Conservation (phyloP, 164 flowering plant species). For the Pachysandra terminalis region DNA sequence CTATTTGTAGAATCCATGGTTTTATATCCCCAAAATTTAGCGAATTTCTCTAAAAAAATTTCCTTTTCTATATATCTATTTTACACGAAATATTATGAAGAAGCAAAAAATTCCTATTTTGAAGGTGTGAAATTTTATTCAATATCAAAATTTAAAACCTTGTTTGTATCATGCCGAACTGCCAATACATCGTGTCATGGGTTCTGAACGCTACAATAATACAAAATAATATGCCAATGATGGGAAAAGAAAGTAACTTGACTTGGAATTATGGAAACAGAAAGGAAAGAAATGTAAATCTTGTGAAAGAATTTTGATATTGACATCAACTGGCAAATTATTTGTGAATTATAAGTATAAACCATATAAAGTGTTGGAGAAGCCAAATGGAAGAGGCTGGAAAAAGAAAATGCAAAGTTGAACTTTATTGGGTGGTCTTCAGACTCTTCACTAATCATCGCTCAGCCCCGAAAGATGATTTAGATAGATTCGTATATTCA, state of each 20-base stretch:
- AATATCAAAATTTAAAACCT: not conserved
- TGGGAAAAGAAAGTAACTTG: not conserved
- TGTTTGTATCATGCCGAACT: not conserved
- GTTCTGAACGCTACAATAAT: not conserved
- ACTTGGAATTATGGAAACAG: not conserved
- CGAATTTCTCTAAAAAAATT: no score
- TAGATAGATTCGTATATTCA: no score
- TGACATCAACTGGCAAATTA: not conserved
- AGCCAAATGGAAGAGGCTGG: not conserved
- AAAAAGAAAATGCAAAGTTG: not conserved
- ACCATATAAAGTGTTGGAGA: not conserved
- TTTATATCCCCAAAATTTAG: no score
- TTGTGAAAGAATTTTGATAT: not conserved
- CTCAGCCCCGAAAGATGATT: no score
- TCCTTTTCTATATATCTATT: no score
- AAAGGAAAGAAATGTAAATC: not conserved
- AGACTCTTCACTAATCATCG: no score
- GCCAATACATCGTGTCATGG: not conserved
- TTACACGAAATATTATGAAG: no score
- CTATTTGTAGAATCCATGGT: no score
- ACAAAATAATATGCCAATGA: not conserved
- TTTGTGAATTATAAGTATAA: not conserved
- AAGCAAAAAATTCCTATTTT: no score
- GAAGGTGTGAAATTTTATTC: no score
- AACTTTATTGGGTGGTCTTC: not conserved